Percentiles rank a stretch among this genome's conserved stretches.
Evolutionary conservation across 164 flowering plant genomes (phyloP).

Genomic region (Annona squamosa): DNA sequence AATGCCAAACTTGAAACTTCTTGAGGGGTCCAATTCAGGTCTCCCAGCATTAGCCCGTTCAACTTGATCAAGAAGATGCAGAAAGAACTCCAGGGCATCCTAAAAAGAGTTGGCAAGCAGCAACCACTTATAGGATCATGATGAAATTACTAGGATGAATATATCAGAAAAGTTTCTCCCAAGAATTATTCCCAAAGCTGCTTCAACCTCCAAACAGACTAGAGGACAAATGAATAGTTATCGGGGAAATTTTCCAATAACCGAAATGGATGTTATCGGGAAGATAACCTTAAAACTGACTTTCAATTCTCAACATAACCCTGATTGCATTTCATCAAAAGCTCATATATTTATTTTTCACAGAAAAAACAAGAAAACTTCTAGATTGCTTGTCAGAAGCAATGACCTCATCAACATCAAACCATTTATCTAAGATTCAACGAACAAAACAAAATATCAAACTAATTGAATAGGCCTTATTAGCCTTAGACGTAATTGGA

Average conservation of each 20-base stretch:
- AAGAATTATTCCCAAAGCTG: not conserved
- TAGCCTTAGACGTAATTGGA: not conserved
- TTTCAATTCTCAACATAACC: not conserved
- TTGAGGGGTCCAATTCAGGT: constrained; percentile 69
- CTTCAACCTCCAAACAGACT: not conserved
- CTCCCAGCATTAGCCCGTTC: constrained; percentile 61
- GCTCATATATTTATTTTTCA: not conserved
- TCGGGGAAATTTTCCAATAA: not conserved
- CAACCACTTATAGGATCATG: not conserved
- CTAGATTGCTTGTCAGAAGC: too few relatives aligned
- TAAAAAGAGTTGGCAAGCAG: constrained; percentile 16
- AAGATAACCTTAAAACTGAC: not conserved
- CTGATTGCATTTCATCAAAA: not conserved
- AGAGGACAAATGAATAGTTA: not conserved
- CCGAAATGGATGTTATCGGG: not conserved
- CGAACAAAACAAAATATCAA: too few relatives aligned
- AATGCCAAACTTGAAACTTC: constrained; percentile 88
- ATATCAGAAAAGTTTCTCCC: not conserved
- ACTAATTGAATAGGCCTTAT: not conserved
- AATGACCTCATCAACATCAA: too few relatives aligned
- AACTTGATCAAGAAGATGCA: constrained; percentile 92
- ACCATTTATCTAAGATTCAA: too few relatives aligned
- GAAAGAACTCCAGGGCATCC: constrained; percentile 96
- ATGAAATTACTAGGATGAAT: not conserved
- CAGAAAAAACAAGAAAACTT: too few relatives aligned